These are phyloP conservation scores for Cyclotella cryptica DNA, from an alignment of 108 stramenopile genomes.

Conservation along the genomic window DNA sequence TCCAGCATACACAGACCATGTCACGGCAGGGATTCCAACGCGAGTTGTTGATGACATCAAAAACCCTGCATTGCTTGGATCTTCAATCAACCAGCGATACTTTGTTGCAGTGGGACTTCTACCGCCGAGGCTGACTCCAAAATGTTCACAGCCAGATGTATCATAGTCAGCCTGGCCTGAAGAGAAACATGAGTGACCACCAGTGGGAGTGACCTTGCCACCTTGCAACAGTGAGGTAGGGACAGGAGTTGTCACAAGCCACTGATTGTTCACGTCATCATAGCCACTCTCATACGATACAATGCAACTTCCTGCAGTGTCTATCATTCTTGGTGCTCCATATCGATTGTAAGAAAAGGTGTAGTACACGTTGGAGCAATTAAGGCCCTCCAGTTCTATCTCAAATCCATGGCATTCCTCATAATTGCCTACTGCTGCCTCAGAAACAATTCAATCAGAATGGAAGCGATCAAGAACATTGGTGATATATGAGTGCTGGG, in stretches of 20 bases:
- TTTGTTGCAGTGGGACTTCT: slow-evolving; percentile 1
- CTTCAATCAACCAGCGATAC: slow-evolving; percentile 11
- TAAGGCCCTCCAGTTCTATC: too few relatives aligned
- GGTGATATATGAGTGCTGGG: too few relatives aligned
- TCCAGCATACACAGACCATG: neutral
- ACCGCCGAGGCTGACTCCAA: slow-evolving; percentile 6
- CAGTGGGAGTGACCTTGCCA: slow-evolving; percentile 6
- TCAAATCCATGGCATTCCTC: too few relatives aligned
- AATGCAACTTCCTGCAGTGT: neutral
- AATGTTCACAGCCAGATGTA: slow-evolving; percentile 13
- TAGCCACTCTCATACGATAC: slow-evolving; percentile 5
- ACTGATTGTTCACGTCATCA: slow-evolving; percentile 7
- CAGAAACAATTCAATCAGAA: too few relatives aligned
- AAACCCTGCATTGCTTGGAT: slow-evolving; percentile 2
- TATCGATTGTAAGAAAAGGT: too few relatives aligned
- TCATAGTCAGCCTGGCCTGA: slow-evolving; percentile 12
- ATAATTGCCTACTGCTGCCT: too few relatives aligned
- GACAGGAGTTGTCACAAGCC: slow-evolving; percentile 6
- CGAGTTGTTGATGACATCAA: neutral
- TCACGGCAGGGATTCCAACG: slow-evolving; percentile 8
- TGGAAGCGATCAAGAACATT: too few relatives aligned
- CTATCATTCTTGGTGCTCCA: neutral
- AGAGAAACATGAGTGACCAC: slow-evolving; percentile 6
- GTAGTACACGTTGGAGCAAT: too few relatives aligned
- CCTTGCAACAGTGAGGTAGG: slow-evolving; percentile 3